These are phyloP conservation scores for Bonia amplexicaulis DNA, from an alignment of 176 grass and related monocot genomes.

Conservation along the genomic window DNA sequence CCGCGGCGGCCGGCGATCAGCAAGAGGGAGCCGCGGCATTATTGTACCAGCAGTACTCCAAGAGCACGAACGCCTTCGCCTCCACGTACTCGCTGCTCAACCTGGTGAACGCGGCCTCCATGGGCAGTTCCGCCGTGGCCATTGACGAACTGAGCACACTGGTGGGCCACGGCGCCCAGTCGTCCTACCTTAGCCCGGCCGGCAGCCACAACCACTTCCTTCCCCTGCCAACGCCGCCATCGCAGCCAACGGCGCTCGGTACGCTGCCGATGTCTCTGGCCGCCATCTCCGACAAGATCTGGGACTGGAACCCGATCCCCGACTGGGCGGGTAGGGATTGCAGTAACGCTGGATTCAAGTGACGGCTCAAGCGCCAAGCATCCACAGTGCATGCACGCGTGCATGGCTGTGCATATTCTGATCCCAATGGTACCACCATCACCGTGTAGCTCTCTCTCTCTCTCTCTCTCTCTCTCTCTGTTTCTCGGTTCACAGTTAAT, in stretches of 20 bases:
- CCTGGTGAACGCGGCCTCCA: conserved; percentile 49
- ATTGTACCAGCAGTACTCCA: conserved; percentile 35
- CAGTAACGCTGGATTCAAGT: conserved; percentile 57
- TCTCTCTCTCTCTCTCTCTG: background rate
- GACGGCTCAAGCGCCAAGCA: background rate
- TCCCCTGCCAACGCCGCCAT: conserved; percentile 12
- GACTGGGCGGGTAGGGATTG: conserved; percentile 53
- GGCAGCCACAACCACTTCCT: conserved; percentile 33
- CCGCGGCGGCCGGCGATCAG: background rate
- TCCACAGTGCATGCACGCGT: conserved; percentile 29
- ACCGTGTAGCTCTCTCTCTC: background rate
- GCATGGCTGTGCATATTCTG: background rate
- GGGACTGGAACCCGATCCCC: conserved; percentile 76
- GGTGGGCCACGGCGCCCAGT: conserved; percentile 28
- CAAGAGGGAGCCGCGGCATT: conserved; percentile 23
- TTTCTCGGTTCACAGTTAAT: background rate
- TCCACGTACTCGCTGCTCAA: conserved; percentile 68
- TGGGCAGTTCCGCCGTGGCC: conserved; percentile 36
- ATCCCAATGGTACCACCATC: conserved; percentile 6
- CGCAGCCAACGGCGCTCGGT: conserved; percentile 31
- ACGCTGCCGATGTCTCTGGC: conserved; percentile 51
- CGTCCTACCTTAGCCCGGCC: conserved; percentile 4
- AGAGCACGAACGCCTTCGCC: conserved; percentile 46
- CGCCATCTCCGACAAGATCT: conserved; percentile 77
- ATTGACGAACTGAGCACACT: conserved; percentile 78